Base-by-base conservation (phyloP, 139 green algal species). In the Chlamydomonas eustigma region DNA sequence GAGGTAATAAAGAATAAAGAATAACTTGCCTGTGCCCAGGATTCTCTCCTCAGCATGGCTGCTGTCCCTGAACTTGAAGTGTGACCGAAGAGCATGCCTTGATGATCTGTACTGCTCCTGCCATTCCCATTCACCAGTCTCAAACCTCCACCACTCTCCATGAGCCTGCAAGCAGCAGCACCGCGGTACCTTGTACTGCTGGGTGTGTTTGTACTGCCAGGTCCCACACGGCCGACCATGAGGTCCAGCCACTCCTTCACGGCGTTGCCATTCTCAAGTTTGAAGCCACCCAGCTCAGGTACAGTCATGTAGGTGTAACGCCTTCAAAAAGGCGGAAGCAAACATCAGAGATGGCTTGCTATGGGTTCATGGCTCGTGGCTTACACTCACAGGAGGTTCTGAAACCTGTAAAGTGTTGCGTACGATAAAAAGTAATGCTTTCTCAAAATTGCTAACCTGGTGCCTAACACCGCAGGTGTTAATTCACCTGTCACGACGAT, bases 221-320 rank as follows among this genome's bases (percentile, higher is more conserved):
- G n/a, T 5, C 12, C 52, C 22, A 28, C 18, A 28, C 52, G 52
- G 6, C 52, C 52, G 6, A 68, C 52, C 52, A 68, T 68, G 12
- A 68, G 6, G 22, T 68, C 52, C 22, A 68, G 52, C 52, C 52
- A 68, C 52, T 75, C 75, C 80, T 83, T 52, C 35, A 85, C 84
- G 39, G 79, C 79, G 12, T 51, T 51, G 12, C 67, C 39, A 37
- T 89, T 89, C 73, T 90, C 85, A 64, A 90, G 83, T 5, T 80
- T 77, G 35, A 88, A 86, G 2, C 75, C 77, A 24, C 81, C 80
- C 8, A 88, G 65, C 37, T 84, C 80, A 6, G 39, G 71, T 32
- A 68, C 30, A 2, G 44, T 30, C 39, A 44, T 76, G 71, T 76
- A 76, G 6, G 71, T 76, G 50, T 76, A 76, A 3, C 71, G 44